Evolutionary conservation across 768 basidiomycete genomes (phyloP), one percentile per base, ranked within the genome.

Genomic region (Boletus patriciae): DNA sequence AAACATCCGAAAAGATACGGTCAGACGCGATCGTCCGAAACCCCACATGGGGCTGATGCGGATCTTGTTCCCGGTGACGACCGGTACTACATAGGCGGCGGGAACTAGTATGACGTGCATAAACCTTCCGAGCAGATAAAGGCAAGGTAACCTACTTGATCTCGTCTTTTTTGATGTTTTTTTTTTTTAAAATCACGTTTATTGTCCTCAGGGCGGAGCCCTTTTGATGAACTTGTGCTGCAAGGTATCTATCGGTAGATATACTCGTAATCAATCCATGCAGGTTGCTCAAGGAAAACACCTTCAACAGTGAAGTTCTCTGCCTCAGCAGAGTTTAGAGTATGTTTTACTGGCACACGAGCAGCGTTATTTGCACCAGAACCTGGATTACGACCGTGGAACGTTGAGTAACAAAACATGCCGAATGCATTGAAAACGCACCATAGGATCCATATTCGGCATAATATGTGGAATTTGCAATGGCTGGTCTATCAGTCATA

Each of bases 261-360:
- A 61, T 84, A 83, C 0, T 62, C 70, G 58, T 73, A 81, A 62
- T 85, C 83, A 48, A 85, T 81, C 84, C 83, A 85, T 29, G 38
- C 7, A n/a, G 83, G 83, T 50, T 62, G 73, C 56, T 74, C 82
- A 8, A 76, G 60, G 62, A 85, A 83, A n/a, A 83, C 80, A 18
- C 72, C 72, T 37, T 79, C 73, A 16, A 85, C 51, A 2, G 78
- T 79, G 61, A 80, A 84, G 10, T 73, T 48, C 27, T 66, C 49
- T 7, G 79, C 80, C 55, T 82, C 66, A 25, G 70, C 36, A 1
- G 69, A 61, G 3, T 73, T 77, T 46, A 84, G 64, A 34, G 81
- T 65, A 64, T 80, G 80, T 42, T 84, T 81, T 19, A 77, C 54
- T 1, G 81, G 64, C 6, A 80, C 76, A 16, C 83, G 77, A 42